phyloP scores from a whole-genome alignment of 345 rosid species.

The Corymbia maculata region DNA sequence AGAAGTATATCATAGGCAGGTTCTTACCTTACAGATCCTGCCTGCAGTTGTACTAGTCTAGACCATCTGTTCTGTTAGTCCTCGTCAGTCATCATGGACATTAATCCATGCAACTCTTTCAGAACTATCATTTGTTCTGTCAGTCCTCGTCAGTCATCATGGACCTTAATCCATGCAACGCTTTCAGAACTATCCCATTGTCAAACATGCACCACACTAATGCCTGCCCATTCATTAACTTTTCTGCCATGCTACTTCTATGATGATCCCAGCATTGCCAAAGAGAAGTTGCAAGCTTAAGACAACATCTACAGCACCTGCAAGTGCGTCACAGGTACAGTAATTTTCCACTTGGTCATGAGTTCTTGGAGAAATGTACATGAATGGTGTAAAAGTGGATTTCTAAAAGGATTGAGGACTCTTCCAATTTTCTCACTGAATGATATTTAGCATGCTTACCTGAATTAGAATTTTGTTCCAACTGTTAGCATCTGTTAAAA shows the following conservation, averaged over 20 bases:
- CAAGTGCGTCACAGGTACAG: constrained; percentile 15
- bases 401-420: background rate
- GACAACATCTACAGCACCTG: constrained; percentile 13
- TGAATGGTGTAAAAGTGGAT: background rate
- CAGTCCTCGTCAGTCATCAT: too few relatives aligned
- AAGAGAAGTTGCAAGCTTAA: constrained; percentile 15
- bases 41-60: background rate
- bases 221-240: background rate
- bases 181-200: too few relatives aligned
- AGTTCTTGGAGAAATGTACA: background rate
- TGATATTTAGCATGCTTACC: background rate
- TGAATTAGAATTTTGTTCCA: background rate
- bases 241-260: background rate
- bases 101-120: background rate
- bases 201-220: background rate
- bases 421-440: background rate
- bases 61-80: background rate
- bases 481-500: background rate
- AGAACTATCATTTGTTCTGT: too few relatives aligned
- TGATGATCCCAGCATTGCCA: constrained; percentile 10
- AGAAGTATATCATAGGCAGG: background rate
- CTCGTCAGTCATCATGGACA: background rate
- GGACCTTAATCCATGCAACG: too few relatives aligned
- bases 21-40: background rate
- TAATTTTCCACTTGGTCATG: background rate